Conservation (phyloP, 2,329 filamentous ascomycete species). For the Sclerotinia nivalis region DNA sequence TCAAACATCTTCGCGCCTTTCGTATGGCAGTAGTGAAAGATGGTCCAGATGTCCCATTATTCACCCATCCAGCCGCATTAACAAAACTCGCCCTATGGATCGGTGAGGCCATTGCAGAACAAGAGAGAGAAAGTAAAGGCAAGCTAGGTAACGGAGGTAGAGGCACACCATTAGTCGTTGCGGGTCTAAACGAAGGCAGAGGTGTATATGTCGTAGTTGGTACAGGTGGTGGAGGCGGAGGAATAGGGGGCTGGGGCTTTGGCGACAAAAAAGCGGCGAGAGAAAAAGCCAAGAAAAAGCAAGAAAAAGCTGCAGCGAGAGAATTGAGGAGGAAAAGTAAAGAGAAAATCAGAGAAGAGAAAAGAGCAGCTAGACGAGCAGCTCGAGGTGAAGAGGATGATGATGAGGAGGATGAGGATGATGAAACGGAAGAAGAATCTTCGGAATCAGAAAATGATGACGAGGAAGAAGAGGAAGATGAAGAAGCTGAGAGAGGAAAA, state of each 20-base stretch:
- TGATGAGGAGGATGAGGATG: conserved; percentile 49
- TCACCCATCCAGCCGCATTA: conserved; percentile 87
- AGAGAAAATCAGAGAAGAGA: conserved; percentile 61
- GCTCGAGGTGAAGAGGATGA: conserved; percentile 47
- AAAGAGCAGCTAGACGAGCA: conserved; percentile 57
- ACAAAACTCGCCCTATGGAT: conserved; percentile 95
- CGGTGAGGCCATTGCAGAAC: conserved; percentile 84
- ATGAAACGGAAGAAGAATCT: conserved; percentile 54
- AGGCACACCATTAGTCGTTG: conserved; percentile 85
- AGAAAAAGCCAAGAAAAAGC: conserved; percentile 59
- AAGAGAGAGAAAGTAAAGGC: conserved; percentile 76
- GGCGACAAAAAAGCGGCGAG: conserved; percentile 66
- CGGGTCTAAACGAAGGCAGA: conserved; percentile 81
- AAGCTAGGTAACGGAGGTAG: conserved; percentile 67
- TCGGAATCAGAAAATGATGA: conserved; percentile 54
- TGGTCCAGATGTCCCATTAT: conserved; percentile 85
- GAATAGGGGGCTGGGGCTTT: conserved; percentile 64
- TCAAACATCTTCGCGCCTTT: conserved; percentile 88
- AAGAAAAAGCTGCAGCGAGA: conserved; percentile 64
- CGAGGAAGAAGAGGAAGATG: conserved; percentile 52
- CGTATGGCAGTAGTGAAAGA: conserved; percentile 96
- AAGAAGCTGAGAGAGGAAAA: conserved; percentile 55
- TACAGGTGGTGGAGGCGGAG: conserved; percentile 77
- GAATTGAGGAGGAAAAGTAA: conserved; percentile 57
- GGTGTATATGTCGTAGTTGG: conserved; percentile 92